Base-by-base conservation (phyloP, 768 basidiomycete species). In the Cystofilobasidium bisporidii region DNA sequence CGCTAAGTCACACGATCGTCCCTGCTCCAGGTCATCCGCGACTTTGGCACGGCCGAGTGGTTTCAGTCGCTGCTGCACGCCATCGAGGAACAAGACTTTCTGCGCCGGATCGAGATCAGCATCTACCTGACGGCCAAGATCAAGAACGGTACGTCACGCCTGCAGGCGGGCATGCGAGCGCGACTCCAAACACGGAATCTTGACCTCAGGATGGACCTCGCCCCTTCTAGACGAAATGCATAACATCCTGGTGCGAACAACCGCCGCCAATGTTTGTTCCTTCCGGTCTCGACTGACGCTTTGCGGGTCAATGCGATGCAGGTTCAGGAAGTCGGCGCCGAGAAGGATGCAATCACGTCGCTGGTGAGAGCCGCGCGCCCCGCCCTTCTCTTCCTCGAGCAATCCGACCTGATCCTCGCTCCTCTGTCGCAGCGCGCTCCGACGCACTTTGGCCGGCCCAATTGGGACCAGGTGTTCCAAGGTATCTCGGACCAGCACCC, bases 21-120 rank as follows among this genome's bases (percentile, higher is more conserved):
- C 4, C 8, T 10, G 0, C 22, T 2, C 2, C 36, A 64, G 63
- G 63, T 93, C 73, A 94, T 94, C 75, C 87, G 89, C 72, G 91
- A 93, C 77, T 91, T 90, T 73, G 88, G 87, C 70, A 33, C 32
- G 10, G 30, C 75, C 65, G 74, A 76, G 55, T 77, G 75, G 78
- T 94, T 96, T 84, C 90, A 93, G 78, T 89, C 88, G 10, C 84
- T 97, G 36, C 80, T 97, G 69, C 85, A 89, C 72, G 92, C 93
- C 26, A 88, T 94, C 71, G 92, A 96, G 76, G 90, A 90, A 71
- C 90, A 96, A 75, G 93, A 97, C 74, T 82, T 82, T 14, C 84
- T 85, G 76, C 86, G 87, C 75, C 79, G 85, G 70, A 93, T 93
- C 70, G 92, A 96, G 80, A 93, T 94, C 75, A 79, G 93, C 91